phyloP scores from a whole-genome alignment of 352 stramenopile genomes.

The Globisporangium perplexum region DNA sequence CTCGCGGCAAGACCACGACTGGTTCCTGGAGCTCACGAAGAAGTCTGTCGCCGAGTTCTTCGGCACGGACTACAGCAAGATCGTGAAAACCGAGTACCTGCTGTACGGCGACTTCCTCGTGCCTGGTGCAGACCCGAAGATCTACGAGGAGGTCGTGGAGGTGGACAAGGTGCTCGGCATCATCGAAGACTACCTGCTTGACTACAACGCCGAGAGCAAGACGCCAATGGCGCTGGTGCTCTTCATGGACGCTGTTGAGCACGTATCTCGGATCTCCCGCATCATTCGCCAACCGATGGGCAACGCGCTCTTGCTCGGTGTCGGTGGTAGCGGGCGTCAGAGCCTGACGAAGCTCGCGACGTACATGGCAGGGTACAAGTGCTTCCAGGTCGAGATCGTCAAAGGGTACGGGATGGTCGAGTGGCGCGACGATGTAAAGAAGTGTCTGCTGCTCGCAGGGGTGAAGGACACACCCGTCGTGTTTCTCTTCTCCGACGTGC shows the following conservation, averaged over 20 bases:
- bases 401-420: slow-evolving; percentile 92
- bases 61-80: slow-evolving; percentile 71
- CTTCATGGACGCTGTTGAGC: slow-evolving; percentile 85
- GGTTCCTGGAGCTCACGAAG: slow-evolving; percentile 80
- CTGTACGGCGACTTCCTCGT: slow-evolving; percentile 83
- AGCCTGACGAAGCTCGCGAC: slow-evolving; percentile 90
- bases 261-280: slow-evolving; percentile 77
- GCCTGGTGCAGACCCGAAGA: slow-evolving; percentile 66
- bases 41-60: slow-evolving; percentile 72
- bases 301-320: slow-evolving; percentile 89
- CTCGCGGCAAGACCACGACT: slow-evolving; percentile 86
- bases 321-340: slow-evolving; percentile 91
- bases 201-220: slow-evolving; percentile 91
- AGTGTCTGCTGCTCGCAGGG: slow-evolving; percentile 83
- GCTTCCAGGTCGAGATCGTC: slow-evolving; percentile 94
- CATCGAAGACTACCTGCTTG: slow-evolving; percentile 86
- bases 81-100: slow-evolving; percentile 68
- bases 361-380: slow-evolving; percentile 92
- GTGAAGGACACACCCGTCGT: slow-evolving; percentile 90
- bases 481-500: slow-evolving; percentile 93
- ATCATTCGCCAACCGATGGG: slow-evolving; percentile 83
- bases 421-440: slow-evolving; percentile 93
- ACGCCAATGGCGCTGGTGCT: slow-evolving; percentile 87
- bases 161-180: slow-evolving; percentile 81
- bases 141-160: slow-evolving; percentile 88